Evolutionary conservation across 2,329 filamentous ascomycete genomes (phyloP), one percentile per base, ranked within the genome.

Genomic region (Curvularia verruculosa): DNA sequence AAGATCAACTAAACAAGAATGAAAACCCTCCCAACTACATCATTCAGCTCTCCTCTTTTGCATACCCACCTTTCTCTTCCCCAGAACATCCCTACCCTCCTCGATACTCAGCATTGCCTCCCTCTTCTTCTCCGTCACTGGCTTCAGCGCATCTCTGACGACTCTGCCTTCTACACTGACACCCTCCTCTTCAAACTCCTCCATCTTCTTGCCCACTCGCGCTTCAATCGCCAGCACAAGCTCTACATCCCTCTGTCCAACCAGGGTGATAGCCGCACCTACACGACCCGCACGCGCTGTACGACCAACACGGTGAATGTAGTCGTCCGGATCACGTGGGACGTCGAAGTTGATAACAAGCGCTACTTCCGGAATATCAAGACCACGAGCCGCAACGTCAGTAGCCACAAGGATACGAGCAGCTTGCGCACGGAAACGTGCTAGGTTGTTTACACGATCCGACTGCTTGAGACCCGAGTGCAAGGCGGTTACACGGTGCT

Each of bases 271-370:
- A 5, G 90, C 87, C 63, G 92, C 89, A 69, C 95, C 95, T 51
- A 83, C 83, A 43, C 92, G 85, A 0, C 95, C 95, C 0, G 95
- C 95, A 84, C 95, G 88, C 3, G 95, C 95, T 12, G 95, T 99
- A 78, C 95, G 89, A 75, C 95, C 95, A 49, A 97, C 94, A 12
- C 95, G 87, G 80, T 99, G 95, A 64, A 99, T 95, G 76, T 99
- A 99, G 77, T 97, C 94, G 75, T 97, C 93, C 3, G 94, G 92
- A 72, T 97, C 92, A n/a, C 94, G 87, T 0, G 95, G 95, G 0
- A 99, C 87, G 73, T 99, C 95, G 77, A 93, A 99, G 78, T 99
- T 98, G 72, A 99, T 81, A 2, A 99, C 95, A 15, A 98, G 79
- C 52, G 85, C 89, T 6, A 98, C 94, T 65, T 92, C 90, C 1